Evolutionary conservation across 495 filamentous ascomycete genomes (phyloP).

Genomic region (Delitschia confertaspora): DNA sequence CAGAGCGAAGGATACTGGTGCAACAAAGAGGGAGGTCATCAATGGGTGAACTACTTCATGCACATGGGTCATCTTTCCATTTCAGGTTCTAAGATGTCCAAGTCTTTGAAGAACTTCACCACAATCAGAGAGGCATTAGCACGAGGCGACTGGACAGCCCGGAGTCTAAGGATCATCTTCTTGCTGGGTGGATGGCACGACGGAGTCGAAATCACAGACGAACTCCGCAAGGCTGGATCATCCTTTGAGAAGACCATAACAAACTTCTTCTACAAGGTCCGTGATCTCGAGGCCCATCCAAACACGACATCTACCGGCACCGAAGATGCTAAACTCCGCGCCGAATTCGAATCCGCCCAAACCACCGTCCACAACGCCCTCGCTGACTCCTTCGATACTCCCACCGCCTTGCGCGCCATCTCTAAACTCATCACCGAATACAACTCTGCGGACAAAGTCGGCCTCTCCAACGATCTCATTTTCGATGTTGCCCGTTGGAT

Average conservation of each 20-base stretch:
- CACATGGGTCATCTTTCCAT: conserved; percentile 95
- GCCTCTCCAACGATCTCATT: conserved; percentile 27
- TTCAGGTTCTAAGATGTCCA: conserved; percentile 87
- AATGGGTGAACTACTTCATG: conserved; percentile 94
- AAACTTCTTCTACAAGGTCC: conserved; percentile 84
- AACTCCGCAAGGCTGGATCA: conserved; percentile 60
- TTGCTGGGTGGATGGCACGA: conserved; percentile 83
- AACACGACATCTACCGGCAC: conserved; percentile 6
- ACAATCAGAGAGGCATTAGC: conserved; percentile 79
- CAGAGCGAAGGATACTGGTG: conserved; percentile 85
- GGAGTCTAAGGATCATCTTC: conserved; percentile 78
- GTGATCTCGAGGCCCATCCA: conserved; percentile 44
- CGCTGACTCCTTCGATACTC: conserved; percentile 84
- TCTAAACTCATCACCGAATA: conserved; percentile 64
- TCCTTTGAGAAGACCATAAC: conserved; percentile 75
- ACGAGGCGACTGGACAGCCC: conserved; percentile 66
- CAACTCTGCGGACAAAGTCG: conserved; percentile 45
- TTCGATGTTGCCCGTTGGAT: conserved; percentile 63
- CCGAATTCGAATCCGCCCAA: conserved; percentile 54
- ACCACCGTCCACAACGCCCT: conserved; percentile 56
- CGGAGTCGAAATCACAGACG: conserved; percentile 80
- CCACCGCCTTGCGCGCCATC: conserved; percentile 63
- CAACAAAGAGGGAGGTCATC: conserved; percentile 29
- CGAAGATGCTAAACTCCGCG: conserved; percentile 28
- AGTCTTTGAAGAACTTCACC: conserved; percentile 94